Conservation (phyloP, 192 early-diverging fungal genomes). For the Allomyces javanicus region DNA sequence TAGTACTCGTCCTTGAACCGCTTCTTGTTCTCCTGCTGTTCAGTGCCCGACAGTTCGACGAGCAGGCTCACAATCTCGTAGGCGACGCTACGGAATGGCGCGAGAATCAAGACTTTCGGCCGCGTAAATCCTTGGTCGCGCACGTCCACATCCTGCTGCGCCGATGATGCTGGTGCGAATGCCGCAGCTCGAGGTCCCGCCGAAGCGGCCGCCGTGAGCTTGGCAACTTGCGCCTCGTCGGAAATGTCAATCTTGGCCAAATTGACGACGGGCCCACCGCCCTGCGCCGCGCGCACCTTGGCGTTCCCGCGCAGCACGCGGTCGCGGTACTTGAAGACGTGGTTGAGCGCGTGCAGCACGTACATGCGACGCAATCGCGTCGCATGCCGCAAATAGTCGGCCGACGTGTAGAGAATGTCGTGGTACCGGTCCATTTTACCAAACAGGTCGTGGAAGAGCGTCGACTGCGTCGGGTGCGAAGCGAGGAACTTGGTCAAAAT, state of each 20-base stretch:
- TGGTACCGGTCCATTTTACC: slow-evolving; percentile 46
- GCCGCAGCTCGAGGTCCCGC: too few species aligned
- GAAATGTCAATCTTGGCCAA: slow-evolving; percentile 11
- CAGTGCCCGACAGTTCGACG: slow-evolving; percentile 51
- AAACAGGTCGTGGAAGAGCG: slow-evolving; percentile 38
- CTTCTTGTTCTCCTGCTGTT: slow-evolving; percentile 72
- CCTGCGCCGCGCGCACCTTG: slow-evolving; percentile 42
- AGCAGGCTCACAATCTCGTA: slow-evolving; percentile 59
- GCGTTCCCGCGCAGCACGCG: slow-evolving; percentile 61
- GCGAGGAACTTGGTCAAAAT: background rate
- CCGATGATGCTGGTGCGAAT: background rate
- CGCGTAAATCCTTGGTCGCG: slow-evolving; percentile 93
- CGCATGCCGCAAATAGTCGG: slow-evolving; percentile 34
- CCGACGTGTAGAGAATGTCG: slow-evolving; percentile 49
- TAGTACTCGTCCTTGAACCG: slow-evolving; percentile 70
- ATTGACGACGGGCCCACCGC: slow-evolving; percentile 19
- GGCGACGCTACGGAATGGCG: slow-evolving; percentile 70
- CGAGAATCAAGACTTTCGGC: slow-evolving; percentile 71
- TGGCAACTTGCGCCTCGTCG: background rate
- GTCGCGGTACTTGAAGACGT: slow-evolving; percentile 63
- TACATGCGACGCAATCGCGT: slow-evolving; percentile 51
- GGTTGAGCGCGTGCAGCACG: slow-evolving; percentile 74
- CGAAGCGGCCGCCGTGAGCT: background rate
- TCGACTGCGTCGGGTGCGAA: slow-evolving; percentile 14
- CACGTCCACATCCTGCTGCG: slow-evolving; percentile 32